A percentile compares a stretch with the other conserved stretches of the same genome.
Conservation (phyloP, 1,139 yeast species). For the Waltiozyma sp. region DNA sequence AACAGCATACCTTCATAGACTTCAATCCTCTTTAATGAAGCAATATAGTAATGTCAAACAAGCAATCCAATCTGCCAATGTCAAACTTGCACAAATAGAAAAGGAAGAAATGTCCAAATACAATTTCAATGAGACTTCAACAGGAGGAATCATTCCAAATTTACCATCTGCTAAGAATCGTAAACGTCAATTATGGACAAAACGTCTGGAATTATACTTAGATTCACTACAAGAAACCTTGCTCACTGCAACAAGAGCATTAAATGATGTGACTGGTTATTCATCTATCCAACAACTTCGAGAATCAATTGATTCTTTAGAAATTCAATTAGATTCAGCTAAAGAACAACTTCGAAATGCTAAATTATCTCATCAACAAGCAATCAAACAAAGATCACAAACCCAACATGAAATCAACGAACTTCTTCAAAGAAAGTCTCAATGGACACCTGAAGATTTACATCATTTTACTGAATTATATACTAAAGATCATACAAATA, state of each 20-base stretch:
- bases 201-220: slow-evolving; percentile 34
- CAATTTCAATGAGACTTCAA: slow-evolving; percentile 21
- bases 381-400: slow-evolving; percentile 52
- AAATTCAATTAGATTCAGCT: slow-evolving; percentile 35
- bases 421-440: slow-evolving; percentile 70
- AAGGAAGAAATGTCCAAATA: slow-evolving; percentile 18
- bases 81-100: slow-evolving; percentile 24
- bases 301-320: slow-evolving; percentile 42
- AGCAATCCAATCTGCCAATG: slow-evolving; percentile 26
- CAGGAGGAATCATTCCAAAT: slow-evolving; percentile 18
- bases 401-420: slow-evolving; percentile 87
- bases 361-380: slow-evolving; percentile 47
- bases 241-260: slow-evolving; percentile 57
- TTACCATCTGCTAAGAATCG: slow-evolving; percentile 34
- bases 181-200: slow-evolving; percentile 35
- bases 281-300: slow-evolving; percentile 68
- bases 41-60: slow-evolving; percentile 22
- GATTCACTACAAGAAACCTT: slow-evolving; percentile 58
- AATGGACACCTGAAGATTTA: slow-evolving; percentile 69
- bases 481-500: slow-evolving; percentile 70
- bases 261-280: slow-evolving; percentile 92
- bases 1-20: not conserved
- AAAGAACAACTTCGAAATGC: slow-evolving; percentile 38
- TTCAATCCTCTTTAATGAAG: not conserved
- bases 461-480: slow-evolving; percentile 78